A percentile compares a stretch with the other conserved stretches of the same genome.
Evolutionary conservation across 2,329 filamentous ascomycete species (phyloP).

Genomic region (Fusarium temperatum): DNA sequence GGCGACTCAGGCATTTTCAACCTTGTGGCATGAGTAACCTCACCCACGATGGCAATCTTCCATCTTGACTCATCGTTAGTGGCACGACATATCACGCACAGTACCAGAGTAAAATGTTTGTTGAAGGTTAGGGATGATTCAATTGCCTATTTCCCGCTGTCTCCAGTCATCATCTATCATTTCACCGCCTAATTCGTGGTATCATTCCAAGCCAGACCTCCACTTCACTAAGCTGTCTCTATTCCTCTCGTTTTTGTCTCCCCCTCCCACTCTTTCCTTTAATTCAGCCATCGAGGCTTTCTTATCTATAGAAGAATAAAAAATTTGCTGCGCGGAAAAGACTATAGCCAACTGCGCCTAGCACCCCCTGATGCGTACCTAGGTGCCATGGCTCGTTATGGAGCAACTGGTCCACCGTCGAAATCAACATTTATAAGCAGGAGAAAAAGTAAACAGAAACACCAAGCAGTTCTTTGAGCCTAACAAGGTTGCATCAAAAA

Average conservation of each 20-base stretch:
- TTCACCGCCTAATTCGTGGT: conserved; percentile 42
- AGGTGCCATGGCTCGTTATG: conserved; percentile 4
- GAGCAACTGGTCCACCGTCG: conserved; percentile 17
- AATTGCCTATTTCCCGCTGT: conserved; percentile 19
- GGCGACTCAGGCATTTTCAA: not conserved
- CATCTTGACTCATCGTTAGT: not conserved
- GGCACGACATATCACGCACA: not conserved
- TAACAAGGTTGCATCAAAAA: not conserved
- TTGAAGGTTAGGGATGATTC: conserved; percentile 3
- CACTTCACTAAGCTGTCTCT: not conserved
- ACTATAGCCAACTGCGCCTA: conserved; percentile 8
- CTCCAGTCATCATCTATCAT: conserved; percentile 15
- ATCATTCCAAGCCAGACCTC: conserved; percentile 39
- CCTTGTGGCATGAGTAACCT: not conserved
- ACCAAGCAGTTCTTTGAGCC: conserved; percentile 5
- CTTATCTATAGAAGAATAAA: conserved; percentile 20
- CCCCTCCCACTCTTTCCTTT: not conserved
- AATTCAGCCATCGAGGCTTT: conserved; percentile 34
- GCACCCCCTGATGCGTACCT: not conserved
- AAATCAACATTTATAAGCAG: conserved; percentile 12
- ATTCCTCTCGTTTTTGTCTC: not conserved
- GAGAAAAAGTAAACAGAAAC: conserved; percentile 5
- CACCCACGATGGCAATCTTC: not conserved
- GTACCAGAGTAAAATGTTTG: not conserved
- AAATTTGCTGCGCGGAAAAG: not conserved